Evolutionary conservation across 768 basidiomycete species (phyloP).

Genomic region (Tylopilus sp.): DNA sequence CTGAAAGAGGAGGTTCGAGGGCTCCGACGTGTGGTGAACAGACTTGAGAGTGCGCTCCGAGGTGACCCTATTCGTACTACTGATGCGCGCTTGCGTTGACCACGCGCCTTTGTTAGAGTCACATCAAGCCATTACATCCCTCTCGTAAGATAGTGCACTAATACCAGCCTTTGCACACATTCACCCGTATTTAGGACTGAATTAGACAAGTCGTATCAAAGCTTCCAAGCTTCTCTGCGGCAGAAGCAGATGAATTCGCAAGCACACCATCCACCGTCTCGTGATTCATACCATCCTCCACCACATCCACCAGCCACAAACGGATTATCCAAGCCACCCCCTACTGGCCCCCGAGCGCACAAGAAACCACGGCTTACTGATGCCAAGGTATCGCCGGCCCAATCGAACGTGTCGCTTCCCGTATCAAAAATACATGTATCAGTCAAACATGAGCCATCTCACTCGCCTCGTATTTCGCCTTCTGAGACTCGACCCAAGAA

Average conservation of each 20-base stretch:
- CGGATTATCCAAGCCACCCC: slow-evolving; percentile 50
- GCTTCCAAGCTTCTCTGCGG: slow-evolving; percentile 46
- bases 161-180: slow-evolving; percentile 6
- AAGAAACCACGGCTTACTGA: slow-evolving; percentile 79
- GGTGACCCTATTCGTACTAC: slow-evolving; percentile 42
- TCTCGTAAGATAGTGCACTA: slow-evolving; percentile 56
- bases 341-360: slow-evolving; percentile 77
- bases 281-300: slow-evolving; percentile 39
- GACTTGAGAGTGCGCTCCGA: slow-evolving; percentile 72
- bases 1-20: slow-evolving; percentile 79
- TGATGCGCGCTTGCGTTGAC: slow-evolving; percentile 6
- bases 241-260: slow-evolving; percentile 34
- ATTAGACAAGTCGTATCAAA: slow-evolving; percentile 71
- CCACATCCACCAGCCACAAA: slow-evolving; percentile 32
- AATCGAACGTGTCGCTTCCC: slow-evolving; percentile 31
- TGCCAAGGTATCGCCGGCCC: slow-evolving; percentile 33
- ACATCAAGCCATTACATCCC: slow-evolving; percentile 61
- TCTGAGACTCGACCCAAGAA: slow-evolving; percentile 27
- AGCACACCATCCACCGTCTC: slow-evolving; percentile 38
- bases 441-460: slow-evolving; percentile 28
- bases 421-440: slow-evolving; percentile 19
- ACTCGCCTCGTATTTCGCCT: slow-evolving; percentile 27
- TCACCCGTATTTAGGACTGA: slow-evolving; percentile 50
- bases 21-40: slow-evolving; percentile 61
- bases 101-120: slow-evolving; percentile 52